Evolutionary conservation across 148 eudicot genomes (phyloP).

Genomic region (Limonium bicolor): DNA sequence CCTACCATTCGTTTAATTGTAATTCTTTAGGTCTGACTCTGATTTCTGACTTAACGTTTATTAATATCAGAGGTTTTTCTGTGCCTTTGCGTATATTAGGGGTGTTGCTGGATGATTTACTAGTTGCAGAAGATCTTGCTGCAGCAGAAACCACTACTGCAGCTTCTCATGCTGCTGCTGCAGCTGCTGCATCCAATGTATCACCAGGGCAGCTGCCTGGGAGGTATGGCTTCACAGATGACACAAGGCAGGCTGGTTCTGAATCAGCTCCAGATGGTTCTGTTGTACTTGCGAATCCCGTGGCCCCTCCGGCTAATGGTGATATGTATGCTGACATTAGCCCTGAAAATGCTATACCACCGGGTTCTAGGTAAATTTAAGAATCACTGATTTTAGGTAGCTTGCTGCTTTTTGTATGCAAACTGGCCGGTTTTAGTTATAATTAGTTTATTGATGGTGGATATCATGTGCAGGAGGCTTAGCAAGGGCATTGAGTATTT

Average conservation of each 20-base stretch:
- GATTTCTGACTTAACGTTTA: no score
- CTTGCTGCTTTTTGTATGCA: no score
- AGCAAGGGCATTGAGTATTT: conserved; percentile 92
- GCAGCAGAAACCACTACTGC: conserved; percentile 97
- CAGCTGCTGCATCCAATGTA: conserved; percentile 72
- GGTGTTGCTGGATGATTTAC: conserved; percentile 82
- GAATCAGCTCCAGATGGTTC: conserved; percentile 68
- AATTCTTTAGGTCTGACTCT: no score
- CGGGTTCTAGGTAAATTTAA: conserved; percentile 70
- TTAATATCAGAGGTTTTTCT: no score
- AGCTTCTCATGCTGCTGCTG: conserved; percentile 75
- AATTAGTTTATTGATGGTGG: no score
- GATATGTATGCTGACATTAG: conserved; percentile 88
- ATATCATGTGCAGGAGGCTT: conserved; percentile 67
- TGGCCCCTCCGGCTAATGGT: conserved; percentile 91
- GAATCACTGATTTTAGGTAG: no score
- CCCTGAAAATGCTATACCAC: conserved; percentile 83
- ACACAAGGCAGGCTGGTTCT: conserved; percentile 29
- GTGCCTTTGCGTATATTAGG: no score
- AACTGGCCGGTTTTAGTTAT: no score
- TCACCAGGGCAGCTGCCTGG: conserved; percentile 55
- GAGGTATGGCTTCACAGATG: conserved; percentile 60
- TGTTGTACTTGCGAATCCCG: conserved; percentile 87
- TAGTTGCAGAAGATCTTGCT: conserved; percentile 96
- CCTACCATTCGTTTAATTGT: no score